Conservation (phyloP, 2,329 filamentous ascomycete species). For the Colletotrichum godetiae region DNA sequence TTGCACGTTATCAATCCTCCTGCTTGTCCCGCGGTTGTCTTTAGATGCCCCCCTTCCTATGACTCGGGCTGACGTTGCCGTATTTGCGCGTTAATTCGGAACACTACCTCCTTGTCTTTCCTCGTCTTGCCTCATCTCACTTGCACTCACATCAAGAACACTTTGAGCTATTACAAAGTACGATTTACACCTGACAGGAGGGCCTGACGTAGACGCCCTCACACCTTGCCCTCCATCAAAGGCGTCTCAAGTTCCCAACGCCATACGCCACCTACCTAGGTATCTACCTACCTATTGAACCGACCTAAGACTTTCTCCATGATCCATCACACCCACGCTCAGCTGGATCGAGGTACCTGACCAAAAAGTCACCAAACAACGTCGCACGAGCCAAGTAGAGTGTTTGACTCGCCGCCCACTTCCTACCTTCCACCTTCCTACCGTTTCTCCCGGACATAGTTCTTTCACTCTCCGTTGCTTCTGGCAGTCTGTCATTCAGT, state of each 20-base stretch:
- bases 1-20: slow-evolving; percentile 1
- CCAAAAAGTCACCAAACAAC: slow-evolving; percentile 7
- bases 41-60: neutral
- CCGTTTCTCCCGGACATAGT: slow-evolving; percentile 8
- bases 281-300: neutral
- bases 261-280: neutral
- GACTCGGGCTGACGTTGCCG: slow-evolving; percentile 12
- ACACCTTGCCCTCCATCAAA: slow-evolving; percentile 9
- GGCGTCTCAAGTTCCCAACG: slow-evolving; percentile 10
- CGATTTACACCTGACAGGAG: slow-evolving; percentile 19
- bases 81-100: slow-evolving; percentile 7
- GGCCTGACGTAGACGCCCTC: slow-evolving; percentile 27
- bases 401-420: slow-evolving; percentile 27
- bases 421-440: slow-evolving; percentile 6
- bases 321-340: neutral
- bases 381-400: slow-evolving; percentile 30
- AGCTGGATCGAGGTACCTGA: slow-evolving; percentile 29
- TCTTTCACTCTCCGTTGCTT: neutral
- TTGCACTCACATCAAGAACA: neutral
- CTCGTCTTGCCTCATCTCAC: neutral
- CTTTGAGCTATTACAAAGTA: neutral
- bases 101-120: slow-evolving; percentile 11
- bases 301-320: neutral
- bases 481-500: neutral
- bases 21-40: neutral